Base-by-base conservation (phyloP, 805 yeast species). In the Yarrowia sp. region DNA sequence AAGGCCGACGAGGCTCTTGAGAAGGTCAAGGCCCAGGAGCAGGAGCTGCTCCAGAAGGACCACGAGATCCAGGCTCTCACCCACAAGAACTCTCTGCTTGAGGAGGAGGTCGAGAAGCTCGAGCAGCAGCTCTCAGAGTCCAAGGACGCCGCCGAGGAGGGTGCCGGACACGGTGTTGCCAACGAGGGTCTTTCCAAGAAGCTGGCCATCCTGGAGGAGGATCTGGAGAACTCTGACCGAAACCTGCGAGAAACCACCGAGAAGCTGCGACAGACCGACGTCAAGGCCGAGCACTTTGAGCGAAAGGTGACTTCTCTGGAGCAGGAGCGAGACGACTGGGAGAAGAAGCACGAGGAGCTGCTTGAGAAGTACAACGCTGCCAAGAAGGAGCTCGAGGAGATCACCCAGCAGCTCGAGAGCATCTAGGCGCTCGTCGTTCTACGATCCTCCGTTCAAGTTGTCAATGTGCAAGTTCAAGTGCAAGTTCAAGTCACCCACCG, bases 261-360 rank as follows among this genome's bases (percentile, higher is more conserved):
- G 74, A 92, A 92, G 81, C 84, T 93, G 77, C 90, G 97, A 79
- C 96, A 91, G 76, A 86, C 96, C 66, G 99, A 95, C 75, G 86
- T 95, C 80, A 91, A 91, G 81, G 93, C 95, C 70, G 99, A 95
- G 80, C 96, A 91, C 78, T 84, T 91, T 78, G 97, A 92, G 80
- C 90, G 96, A 81, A 91, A 89, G 81, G 96, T 93, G 66, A 83
- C 90, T 67, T 90, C 96, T 41, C 83, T 92, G 75, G 98, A 93
- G 81, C 81, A 87, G 71, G 98, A 95, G 81, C 91, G 90, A 79
- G 95, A 90, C 71, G 89, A 87, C 68, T 84, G 89, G 84, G 98
- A 95, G 82, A 84, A 84, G 81, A 92, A 91, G 80, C 88, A 82
- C 74, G 98, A 93, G 81, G 96, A 90, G 75, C 81, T 93, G 77